Evolutionary conservation across 257 asterid genomes (phyloP), one percentile per base, ranked within the genome.

Genomic region (Solanum neorickii): DNA sequence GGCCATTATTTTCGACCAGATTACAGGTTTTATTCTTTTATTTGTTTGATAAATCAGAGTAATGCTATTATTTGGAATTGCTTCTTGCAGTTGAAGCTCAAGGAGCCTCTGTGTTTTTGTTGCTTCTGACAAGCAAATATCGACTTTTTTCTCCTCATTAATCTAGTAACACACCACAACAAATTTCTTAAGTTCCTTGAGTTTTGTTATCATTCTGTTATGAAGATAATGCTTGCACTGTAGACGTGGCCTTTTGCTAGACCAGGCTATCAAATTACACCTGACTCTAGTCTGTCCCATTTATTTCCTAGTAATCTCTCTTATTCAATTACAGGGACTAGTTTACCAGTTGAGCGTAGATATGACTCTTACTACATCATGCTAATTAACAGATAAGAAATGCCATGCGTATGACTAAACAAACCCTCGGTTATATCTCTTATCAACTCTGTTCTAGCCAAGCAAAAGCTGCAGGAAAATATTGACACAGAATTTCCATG

Each of bases 1-100:
- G 97, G 95, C 86, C 98, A 95, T 90, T 96, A 94, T 91, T 95
- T 95, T 90, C 94, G 96, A 92, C 97, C 98, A 70, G 97, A 90
- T 90, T 95, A 95, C 91, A 94, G 98, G 98, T 95, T 82, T 47
- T 87, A 74, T 86, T 82, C 78, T 82, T 87, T 80, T 47, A 49
- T 84, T 87, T 85, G 49, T 33, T 86, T 46, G 31, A 86, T 31
- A 13, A 69, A 77, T 41, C 60, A 76, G 23, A 3, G 13, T n/a
- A 46, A 77, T 42, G 52, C 60, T 77, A 44, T 77, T 77, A 7
- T 44, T 52, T 44, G 41, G 39, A 44, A 27, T 44, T 44, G n/a
- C 5, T 41, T 41, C 35, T 41, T 41, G 37, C 60, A 76, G 1
- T 75, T 42, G 60, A 42, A 23, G 18, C 60, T 42, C 60, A 76